Evolutionary conservation across 306 rosid genomes (phyloP).

Genomic region (Rosa lucieae): DNA sequence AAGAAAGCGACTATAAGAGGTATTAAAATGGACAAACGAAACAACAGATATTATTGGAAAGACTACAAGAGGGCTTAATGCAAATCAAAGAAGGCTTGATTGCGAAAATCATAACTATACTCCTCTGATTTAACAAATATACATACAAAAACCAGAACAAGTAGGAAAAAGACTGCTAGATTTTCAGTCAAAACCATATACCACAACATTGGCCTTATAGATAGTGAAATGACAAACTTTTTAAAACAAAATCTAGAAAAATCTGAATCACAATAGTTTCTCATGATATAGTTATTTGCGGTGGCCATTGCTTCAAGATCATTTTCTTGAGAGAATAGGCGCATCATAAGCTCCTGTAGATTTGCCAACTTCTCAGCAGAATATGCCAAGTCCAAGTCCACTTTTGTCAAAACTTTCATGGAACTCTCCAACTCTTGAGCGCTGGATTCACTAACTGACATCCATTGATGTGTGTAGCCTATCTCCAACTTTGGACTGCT

Average conservation of each 20-base stretch:
- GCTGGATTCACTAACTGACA: constrained; percentile 43
- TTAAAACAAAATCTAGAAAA: too few relatives aligned
- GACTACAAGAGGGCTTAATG: too few relatives aligned
- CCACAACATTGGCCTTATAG: too few relatives aligned
- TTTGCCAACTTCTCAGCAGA: constrained; percentile 78
- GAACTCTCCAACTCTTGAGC: constrained; percentile 50
- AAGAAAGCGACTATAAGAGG: too few relatives aligned
- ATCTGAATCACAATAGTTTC: constrained; percentile 38
- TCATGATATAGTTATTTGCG: constrained; percentile 42
- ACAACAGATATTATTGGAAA: too few relatives aligned
- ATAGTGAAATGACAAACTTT: constrained; percentile 10
- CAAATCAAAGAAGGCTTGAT: too few relatives aligned
- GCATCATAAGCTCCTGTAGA: constrained; percentile 63
- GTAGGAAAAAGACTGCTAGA: too few relatives aligned
- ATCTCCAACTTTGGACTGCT: constrained; percentile 35
- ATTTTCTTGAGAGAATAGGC: constrained; percentile 65
- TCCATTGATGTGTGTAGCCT: constrained; percentile 32
- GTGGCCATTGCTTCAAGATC: constrained; percentile 63
- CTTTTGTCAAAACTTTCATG: constrained; percentile 55
- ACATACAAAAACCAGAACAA: too few relatives aligned
- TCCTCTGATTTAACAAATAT: too few relatives aligned
- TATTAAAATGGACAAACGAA: too few relatives aligned
- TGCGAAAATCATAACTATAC: too few relatives aligned
- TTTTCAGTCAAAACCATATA: constrained; percentile 30
- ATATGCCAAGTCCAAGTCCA: constrained; percentile 81